Evolutionary conservation across 169 alveolate species (phyloP).

Genomic region (Plasmodium sp.): DNA sequence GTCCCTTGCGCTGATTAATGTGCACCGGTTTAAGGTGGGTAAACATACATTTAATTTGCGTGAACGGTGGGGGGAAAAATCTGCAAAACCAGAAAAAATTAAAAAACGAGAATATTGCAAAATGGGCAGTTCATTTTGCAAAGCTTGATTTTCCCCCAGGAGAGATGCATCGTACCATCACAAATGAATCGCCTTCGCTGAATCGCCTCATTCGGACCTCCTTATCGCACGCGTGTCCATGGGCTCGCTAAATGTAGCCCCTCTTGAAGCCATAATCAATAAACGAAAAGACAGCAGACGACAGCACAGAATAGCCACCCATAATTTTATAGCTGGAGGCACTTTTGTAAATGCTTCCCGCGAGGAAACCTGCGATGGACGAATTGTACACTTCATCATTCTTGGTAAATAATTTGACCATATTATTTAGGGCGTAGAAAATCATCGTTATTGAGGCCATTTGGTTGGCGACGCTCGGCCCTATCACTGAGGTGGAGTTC

Average conservation of each 20-base stretch:
- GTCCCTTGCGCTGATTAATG: not conserved
- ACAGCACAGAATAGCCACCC: conserved; percentile 78
- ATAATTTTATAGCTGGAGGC: conserved; percentile 77
- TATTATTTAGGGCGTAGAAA: conserved; percentile 85
- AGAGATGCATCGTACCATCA: not conserved
- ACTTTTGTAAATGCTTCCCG: conserved; percentile 90
- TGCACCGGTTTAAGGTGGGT: not conserved
- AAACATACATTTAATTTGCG: not conserved
- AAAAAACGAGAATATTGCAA: not conserved
- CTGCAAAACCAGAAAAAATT: not conserved
- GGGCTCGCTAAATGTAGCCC: conserved; percentile 47
- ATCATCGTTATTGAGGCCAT: conserved; percentile 87
- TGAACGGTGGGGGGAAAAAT: not conserved
- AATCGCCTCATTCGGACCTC: not conserved
- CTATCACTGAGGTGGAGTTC: conserved; percentile 85
- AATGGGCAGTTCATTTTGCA: not conserved
- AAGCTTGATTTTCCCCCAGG: not conserved
- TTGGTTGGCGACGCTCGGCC: conserved; percentile 89
- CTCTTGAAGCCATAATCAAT: conserved; percentile 83
- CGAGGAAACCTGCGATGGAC: conserved; percentile 84
- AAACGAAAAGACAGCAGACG: conserved; percentile 81
- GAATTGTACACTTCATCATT: conserved; percentile 82
- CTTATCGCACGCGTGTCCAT: not conserved
- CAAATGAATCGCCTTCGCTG: not conserved
- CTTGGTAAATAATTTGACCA: conserved; percentile 76